Evolutionary conservation across 106 monocot species (phyloP).

Genomic region (Phalaenopsis equestris): DNA sequence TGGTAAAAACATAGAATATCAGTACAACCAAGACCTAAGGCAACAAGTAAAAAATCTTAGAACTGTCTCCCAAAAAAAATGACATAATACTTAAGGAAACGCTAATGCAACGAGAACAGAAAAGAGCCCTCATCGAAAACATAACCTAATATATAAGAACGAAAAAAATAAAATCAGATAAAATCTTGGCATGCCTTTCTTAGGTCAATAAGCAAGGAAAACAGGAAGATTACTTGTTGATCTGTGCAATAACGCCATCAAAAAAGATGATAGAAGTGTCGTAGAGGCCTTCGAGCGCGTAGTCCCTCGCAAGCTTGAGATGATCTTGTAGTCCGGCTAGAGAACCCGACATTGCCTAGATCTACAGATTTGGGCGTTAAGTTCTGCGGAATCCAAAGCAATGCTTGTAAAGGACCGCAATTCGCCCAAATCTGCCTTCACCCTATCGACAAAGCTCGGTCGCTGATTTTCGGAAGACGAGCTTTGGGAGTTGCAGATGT

Average conservation of each 20-base stretch:
- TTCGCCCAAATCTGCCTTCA: too few species aligned
- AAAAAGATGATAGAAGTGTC: slow-evolving; percentile 99
- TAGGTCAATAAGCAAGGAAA: background rate
- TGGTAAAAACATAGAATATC: background rate
- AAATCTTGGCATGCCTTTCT: background rate
- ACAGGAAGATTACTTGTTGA: slow-evolving; percentile 68
- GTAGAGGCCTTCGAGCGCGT: slow-evolving; percentile 92
- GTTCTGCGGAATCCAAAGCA: background rate
- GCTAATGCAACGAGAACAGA: background rate
- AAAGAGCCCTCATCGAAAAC: background rate
- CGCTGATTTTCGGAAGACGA: too few species aligned
- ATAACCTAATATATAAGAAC: background rate
- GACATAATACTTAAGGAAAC: background rate
- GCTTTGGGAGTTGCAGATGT: too few species aligned
- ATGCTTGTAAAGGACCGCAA: too few species aligned
- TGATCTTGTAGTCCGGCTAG: slow-evolving; percentile 83
- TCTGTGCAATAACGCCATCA: slow-evolving; percentile 95
- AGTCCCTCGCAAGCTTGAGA: slow-evolving; percentile 89
- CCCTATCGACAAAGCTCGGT: too few species aligned
- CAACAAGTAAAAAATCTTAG: background rate
- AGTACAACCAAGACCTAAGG: background rate
- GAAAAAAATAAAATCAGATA: background rate
- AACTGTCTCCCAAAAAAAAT: background rate
- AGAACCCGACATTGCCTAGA: slow-evolving; percentile 34
- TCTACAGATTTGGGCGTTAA: background rate